Evolutionary conservation across 2,329 filamentous ascomycete species (phyloP).

Genomic region (Talaromyces funiculosus): DNA sequence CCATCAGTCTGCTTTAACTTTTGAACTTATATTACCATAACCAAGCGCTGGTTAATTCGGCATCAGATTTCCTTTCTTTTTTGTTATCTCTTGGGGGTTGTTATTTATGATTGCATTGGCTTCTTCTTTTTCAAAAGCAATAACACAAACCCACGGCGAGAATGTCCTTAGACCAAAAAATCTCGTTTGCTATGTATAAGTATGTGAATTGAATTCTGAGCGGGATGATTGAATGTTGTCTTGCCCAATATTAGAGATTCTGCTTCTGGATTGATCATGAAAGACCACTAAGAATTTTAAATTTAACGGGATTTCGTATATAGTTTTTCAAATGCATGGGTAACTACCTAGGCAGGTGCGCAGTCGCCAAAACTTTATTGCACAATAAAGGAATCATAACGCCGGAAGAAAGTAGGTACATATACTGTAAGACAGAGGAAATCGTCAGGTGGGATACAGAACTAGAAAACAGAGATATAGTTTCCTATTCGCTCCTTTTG

Average conservation of each 20-base stretch:
- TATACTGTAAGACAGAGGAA: not conserved
- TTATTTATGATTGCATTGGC: not conserved
- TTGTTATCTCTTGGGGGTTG: not conserved
- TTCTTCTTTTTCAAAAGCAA: not conserved
- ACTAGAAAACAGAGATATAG: conserved; percentile 93
- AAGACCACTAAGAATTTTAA: not conserved
- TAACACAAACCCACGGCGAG: not conserved
- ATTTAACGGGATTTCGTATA: not conserved
- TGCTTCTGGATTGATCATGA: not conserved
- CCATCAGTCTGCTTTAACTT: not conserved
- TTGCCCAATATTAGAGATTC: not conserved
- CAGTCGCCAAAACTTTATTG: not conserved
- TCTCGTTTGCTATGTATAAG: conserved; percentile 24
- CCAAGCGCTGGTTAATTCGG: conserved; percentile 16
- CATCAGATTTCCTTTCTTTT: conserved; percentile 13
- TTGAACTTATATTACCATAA: conserved; percentile 5
- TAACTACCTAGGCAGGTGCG: not conserved
- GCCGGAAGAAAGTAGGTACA: conserved; percentile 1
- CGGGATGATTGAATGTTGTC: conserved; percentile 13
- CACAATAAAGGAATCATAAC: conserved; percentile 2
- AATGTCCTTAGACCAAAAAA: not conserved
- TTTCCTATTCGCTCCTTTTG: conserved; percentile 98
- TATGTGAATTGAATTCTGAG: conserved; percentile 10
- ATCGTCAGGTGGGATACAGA: not conserved
- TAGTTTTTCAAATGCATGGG: not conserved